Evolutionary conservation across 2,329 filamentous ascomycete species (phyloP).

Genomic region (Plectosphaerella plurivora): DNA sequence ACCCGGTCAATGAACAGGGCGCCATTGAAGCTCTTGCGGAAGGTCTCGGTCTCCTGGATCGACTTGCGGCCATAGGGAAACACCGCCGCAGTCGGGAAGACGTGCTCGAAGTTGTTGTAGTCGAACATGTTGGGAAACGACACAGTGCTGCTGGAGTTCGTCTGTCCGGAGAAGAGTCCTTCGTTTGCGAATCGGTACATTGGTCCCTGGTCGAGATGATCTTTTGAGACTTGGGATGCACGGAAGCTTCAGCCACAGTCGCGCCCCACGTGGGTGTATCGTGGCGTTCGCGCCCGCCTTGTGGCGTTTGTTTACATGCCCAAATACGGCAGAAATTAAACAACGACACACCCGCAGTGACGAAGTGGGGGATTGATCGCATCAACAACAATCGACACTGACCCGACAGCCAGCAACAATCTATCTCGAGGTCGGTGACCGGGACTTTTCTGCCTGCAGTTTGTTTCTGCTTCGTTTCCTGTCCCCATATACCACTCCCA

Average conservation of each 20-base stretch:
- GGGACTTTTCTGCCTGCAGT: background rate
- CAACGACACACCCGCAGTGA: background rate
- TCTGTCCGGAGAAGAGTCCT: background rate
- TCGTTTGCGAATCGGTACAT: too few relatives aligned
- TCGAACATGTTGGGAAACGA: slow-evolving; percentile 45
- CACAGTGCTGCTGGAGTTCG: background rate
- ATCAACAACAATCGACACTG: too few relatives aligned
- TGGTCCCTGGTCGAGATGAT: background rate
- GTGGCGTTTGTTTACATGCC: background rate
- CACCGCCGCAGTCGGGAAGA: slow-evolving; percentile 59
- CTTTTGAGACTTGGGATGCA: background rate
- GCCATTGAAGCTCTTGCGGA: slow-evolving; percentile 64
- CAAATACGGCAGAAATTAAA: background rate
- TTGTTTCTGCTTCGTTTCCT: background rate
- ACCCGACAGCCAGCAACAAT: too few relatives aligned
- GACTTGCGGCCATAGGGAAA: slow-evolving; percentile 59
- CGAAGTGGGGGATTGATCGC: too few relatives aligned
- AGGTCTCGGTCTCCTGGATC: slow-evolving; percentile 59
- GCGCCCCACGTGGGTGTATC: slow-evolving; percentile 1
- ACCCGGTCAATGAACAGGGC: slow-evolving; percentile 77
- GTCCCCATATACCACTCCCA: background rate
- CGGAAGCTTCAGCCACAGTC: slow-evolving; percentile 5
- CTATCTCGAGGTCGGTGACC: background rate
- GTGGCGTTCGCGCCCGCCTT: background rate
- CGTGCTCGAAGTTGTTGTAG: slow-evolving; percentile 61